Evolutionary conservation across 1,284 basidiomycete genomes (phyloP).

Genomic region (Sporisorium iseilematis-ciliati): DNA sequence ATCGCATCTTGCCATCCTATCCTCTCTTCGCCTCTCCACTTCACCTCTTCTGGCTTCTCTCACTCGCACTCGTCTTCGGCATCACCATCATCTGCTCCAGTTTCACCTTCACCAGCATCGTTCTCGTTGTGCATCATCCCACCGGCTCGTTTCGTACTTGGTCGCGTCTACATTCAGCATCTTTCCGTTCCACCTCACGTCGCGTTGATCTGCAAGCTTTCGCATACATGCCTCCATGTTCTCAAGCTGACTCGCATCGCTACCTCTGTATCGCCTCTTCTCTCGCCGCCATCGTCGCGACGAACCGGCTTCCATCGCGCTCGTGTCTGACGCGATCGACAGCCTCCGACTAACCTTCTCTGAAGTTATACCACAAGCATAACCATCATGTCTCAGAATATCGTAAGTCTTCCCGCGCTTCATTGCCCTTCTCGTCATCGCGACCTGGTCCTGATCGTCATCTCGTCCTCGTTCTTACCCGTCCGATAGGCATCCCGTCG

Average conservation of each 20-base stretch:
- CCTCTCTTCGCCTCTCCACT: conserved; percentile 2
- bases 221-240: conserved; percentile 15
- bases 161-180: conserved; percentile 21
- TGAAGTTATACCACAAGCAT: conserved; percentile 6
- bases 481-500: conserved; percentile 42
- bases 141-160: conserved; percentile 5
- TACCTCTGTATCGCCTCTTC: conserved; percentile 14
- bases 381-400: conserved; percentile 37
- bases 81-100: conserved; percentile 4
- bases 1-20: conserved; percentile 13
- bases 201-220: conserved; percentile 20
- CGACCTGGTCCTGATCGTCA: conserved; percentile 13
- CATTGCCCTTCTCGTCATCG: no score
- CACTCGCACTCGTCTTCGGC: neutral
- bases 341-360: conserved; percentile 6
- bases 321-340: conserved; percentile 36
- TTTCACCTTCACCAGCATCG: conserved; percentile 3
- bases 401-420: conserved; percentile 24
- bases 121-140: conserved; percentile 3
- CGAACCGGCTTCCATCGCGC: conserved; percentile 3
- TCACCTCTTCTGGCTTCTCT: neutral
- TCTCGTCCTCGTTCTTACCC: neutral
- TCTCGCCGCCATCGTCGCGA: conserved; percentile 25
- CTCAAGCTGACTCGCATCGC: conserved; percentile 27
- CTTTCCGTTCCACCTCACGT: conserved; percentile 4